phyloP scores from a whole-genome alignment of 2,329 filamentous ascomycete genomes.

The Endocalyx cinctus region DNA sequence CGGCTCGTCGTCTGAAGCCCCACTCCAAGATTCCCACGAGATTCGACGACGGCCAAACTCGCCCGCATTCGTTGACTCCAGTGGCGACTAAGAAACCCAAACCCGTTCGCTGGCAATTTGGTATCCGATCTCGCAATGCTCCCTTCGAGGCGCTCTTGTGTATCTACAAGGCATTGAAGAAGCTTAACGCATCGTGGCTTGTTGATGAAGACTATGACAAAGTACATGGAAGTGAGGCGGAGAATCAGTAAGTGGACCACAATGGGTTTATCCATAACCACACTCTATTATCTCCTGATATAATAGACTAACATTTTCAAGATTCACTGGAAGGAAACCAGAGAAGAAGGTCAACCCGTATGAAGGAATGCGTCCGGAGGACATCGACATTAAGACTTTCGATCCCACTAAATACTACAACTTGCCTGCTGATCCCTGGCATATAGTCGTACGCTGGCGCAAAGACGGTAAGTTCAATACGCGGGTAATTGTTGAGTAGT shows the following conservation, averaged over 20 bases:
- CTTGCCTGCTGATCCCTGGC: constrained; percentile 91
- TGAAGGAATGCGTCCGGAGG: constrained; percentile 20
- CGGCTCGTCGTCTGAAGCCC: constrained; percentile 75
- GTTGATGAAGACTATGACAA: constrained; percentile 56
- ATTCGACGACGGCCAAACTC: constrained; percentile 58
- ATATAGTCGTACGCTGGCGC: constrained; percentile 83
- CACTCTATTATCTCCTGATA: neutral
- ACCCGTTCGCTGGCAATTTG: constrained; percentile 94
- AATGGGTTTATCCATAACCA: no score
- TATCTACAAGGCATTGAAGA: constrained; percentile 86
- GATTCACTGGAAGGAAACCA: constrained; percentile 8
- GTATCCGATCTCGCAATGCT: constrained; percentile 88
- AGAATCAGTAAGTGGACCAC: constrained; percentile 30
- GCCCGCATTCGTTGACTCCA: constrained; percentile 59
- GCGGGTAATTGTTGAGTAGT: constrained; percentile 34
- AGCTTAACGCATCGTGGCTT: constrained; percentile 87
- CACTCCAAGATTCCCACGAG: constrained; percentile 70
- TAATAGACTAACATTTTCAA: constrained; percentile 13
- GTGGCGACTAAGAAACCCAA: constrained; percentile 67
- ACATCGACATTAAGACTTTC: constrained; percentile 31
- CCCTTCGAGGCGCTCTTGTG: constrained; percentile 92
- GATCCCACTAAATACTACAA: constrained; percentile 64
- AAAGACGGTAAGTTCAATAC: constrained; percentile 68
- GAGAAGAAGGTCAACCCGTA: constrained; percentile 21
- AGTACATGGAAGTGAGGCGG: constrained; percentile 39